Percentiles rank a stretch among this genome's conserved stretches.
Conservation (phyloP, 2,329 filamentous ascomycete species). For the Penicillium sumatraense region DNA sequence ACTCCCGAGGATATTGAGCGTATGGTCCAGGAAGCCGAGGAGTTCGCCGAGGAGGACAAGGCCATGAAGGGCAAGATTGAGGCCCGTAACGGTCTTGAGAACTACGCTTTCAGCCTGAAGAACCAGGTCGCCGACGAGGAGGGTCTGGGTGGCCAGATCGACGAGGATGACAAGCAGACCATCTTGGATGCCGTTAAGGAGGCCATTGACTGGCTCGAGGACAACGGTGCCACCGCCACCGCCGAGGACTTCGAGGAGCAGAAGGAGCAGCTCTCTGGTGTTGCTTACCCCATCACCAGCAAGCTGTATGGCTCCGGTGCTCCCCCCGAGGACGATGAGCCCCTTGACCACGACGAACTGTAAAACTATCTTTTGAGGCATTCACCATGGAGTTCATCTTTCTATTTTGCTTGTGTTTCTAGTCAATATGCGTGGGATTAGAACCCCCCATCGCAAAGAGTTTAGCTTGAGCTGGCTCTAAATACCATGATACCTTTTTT, state of each 20-base stretch:
- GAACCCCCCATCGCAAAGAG: conserved; percentile 16
- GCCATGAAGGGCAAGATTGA: conserved; percentile 96
- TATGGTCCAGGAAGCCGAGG: conserved; percentile 98
- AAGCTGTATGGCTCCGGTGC: conserved; percentile 82
- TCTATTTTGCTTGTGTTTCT: conserved; percentile 29
- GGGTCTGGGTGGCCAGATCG: conserved; percentile 96
- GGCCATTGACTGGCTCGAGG: conserved; percentile 92
- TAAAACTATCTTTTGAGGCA: conserved; percentile 57
- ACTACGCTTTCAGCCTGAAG: conserved; percentile 98
- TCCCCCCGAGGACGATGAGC: conserved; percentile 69
- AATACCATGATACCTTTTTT: conserved; percentile 32
- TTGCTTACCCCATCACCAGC: conserved; percentile 98
- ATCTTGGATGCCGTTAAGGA: conserved; percentile 97
- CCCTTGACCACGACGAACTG: conserved; percentile 74
- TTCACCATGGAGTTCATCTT: conserved; percentile 41
- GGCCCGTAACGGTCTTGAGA: conserved; percentile 94
- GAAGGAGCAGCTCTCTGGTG: conserved; percentile 97
- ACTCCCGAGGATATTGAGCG: conserved; percentile 97
- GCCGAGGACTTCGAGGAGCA: conserved; percentile 99
- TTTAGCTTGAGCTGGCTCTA: conserved; percentile 12
- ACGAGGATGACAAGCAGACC: conserved; percentile 97
- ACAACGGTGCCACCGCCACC: conserved; percentile 83
- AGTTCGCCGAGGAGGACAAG: conserved; percentile 99
- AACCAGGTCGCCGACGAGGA: conserved; percentile 98
- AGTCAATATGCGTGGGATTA: conserved; percentile 15